Conservation (phyloP, 2,329 filamentous ascomycete genomes). For the Exophiala oligosperma region DNA sequence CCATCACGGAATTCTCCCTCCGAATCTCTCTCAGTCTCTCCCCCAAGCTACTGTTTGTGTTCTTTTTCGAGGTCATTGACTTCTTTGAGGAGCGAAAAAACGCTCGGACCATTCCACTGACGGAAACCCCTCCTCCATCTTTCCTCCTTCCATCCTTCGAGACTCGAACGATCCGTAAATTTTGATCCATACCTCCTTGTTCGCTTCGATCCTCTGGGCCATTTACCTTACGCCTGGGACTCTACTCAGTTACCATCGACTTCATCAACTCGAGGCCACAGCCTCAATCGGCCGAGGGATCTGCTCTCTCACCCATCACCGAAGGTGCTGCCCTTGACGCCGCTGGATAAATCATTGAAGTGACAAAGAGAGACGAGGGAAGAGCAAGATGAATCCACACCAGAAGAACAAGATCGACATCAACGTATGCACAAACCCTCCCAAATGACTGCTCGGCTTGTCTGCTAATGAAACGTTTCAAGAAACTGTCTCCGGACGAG, state of each 20-base stretch:
- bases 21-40: background rate
- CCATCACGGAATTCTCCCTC: constrained; percentile 2
- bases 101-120: constrained; percentile 11
- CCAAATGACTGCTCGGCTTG: background rate
- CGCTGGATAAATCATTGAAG: background rate
- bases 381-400: constrained; percentile 76
- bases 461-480: constrained; percentile 14
- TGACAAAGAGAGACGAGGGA: background rate
- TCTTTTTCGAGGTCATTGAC: background rate
- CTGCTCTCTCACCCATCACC: background rate
- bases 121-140: constrained; percentile 7
- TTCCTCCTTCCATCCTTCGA: background rate
- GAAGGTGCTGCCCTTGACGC: background rate
- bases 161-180: background rate
- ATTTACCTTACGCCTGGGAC: background rate
- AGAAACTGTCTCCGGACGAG: constrained; percentile 93
- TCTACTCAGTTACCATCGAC: background rate
- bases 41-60: background rate
- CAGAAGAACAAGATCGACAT: constrained; percentile 99
- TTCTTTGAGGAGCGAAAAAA: background rate
- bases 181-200: background rate
- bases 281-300: background rate
- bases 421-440: constrained; percentile 52
- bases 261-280: background rate
- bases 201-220: background rate